Evolutionary conservation across 2,329 filamentous ascomycete species (phyloP).

Genomic region (Zymoseptoria tritici): DNA sequence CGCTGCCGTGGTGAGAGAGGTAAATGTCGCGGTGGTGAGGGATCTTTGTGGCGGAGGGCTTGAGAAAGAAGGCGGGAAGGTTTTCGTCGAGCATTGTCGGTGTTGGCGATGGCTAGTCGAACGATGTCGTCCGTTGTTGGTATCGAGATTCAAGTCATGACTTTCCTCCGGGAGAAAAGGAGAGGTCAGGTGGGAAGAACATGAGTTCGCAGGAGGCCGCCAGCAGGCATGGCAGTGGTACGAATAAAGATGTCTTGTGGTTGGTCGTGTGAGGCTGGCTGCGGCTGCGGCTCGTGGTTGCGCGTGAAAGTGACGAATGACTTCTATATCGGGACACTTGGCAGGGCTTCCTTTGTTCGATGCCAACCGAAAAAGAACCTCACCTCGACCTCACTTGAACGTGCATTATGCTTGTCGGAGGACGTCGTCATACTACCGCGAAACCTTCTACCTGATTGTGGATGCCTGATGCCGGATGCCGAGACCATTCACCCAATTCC

Average conservation of each 20-base stretch:
- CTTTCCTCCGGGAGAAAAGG: not conserved
- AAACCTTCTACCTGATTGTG: not conserved
- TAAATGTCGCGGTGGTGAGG: constrained; percentile 49
- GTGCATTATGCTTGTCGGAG: not conserved
- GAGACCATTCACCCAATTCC: not conserved
- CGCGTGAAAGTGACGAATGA: not conserved
- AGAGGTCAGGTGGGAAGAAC: not conserved
- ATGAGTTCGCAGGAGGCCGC: not conserved
- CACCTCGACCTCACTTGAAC: not conserved
- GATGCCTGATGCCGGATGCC: not conserved
- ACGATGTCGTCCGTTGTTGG: not conserved
- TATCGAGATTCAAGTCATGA: not conserved
- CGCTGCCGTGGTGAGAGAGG: constrained; percentile 66
- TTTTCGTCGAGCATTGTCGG: constrained; percentile 40
- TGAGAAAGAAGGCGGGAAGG: constrained; percentile 65
- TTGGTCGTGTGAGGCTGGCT: not conserved
- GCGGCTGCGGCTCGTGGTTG: not conserved
- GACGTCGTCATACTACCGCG: no score
- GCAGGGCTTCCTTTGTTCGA: not conserved
- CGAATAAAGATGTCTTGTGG: not conserved
- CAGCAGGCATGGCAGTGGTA: not conserved
- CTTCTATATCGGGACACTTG: not conserved
- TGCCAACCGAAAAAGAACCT: not conserved
- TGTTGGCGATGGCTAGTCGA: not conserved
- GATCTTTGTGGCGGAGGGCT: constrained; percentile 42